A percentile compares a stretch with the other conserved stretches of the same genome.
phyloP scores from a whole-genome alignment of 139 green algal species.

The Pleodorina starrii region DNA sequence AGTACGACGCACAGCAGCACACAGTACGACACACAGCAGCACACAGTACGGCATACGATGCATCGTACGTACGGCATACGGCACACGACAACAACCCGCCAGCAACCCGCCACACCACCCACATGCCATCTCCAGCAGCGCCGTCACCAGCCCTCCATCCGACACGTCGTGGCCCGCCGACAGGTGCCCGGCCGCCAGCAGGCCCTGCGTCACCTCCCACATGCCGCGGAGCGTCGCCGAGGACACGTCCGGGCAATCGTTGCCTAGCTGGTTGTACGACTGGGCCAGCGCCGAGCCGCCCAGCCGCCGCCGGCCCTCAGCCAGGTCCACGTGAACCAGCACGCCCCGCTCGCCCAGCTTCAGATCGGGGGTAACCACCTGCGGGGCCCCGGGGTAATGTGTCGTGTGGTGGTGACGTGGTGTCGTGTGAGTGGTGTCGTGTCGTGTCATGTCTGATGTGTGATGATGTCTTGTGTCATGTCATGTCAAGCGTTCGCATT shows the following conservation, averaged over 20 bases:
- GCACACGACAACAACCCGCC: not conserved
- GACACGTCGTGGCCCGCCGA: constrained; percentile 95
- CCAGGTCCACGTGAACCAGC: constrained; percentile 96
- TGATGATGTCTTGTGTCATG: too few relatives aligned
- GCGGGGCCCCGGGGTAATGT: too few relatives aligned
- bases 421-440: too few relatives aligned
- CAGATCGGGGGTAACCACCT: constrained; percentile 80
- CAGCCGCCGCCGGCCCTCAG: constrained; percentile 74
- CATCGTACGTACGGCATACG: too few relatives aligned
- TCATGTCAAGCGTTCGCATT: too few relatives aligned
- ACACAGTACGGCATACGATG: too few relatives aligned
- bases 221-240: constrained; percentile 75
- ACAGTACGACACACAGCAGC: too few relatives aligned
- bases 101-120: constrained; percentile 1
- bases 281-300: constrained; percentile 94
- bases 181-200: constrained; percentile 82
- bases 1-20: too few relatives aligned
- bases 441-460: too few relatives aligned
- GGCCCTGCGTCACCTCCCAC: constrained; percentile 88
- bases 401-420: too few relatives aligned
- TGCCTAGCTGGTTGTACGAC: constrained; percentile 80
- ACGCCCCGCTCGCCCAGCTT: constrained; percentile 77
- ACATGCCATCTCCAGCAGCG: constrained; percentile 98
- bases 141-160: constrained; percentile 91
- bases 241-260: constrained; percentile 89